A percentile compares a stretch with the other conserved stretches of the same genome.
These are phyloP conservation scores for Penicillium brasilianum DNA, from an alignment of 2,329 filamentous ascomycete genomes.

Conservation along the genomic window DNA sequence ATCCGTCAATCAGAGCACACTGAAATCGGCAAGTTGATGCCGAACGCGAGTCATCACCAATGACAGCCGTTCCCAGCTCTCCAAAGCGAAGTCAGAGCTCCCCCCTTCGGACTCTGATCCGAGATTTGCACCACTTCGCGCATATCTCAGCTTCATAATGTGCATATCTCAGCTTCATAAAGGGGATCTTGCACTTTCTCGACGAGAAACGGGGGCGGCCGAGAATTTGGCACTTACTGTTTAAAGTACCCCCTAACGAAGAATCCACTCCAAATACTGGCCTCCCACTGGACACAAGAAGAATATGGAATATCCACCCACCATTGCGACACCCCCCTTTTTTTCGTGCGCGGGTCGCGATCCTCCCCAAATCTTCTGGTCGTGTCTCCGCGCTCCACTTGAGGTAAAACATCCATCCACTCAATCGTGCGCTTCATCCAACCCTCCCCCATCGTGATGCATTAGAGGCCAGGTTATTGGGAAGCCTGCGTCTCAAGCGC, in stretches of 20 bases:
- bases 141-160: not conserved
- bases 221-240: not conserved
- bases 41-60: not conserved
- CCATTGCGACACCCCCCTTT: not conserved
- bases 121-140: not conserved
- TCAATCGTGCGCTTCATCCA: not conserved
- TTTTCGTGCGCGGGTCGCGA: slow-evolving; percentile 1
- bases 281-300: not conserved
- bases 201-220: not conserved
- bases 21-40: slow-evolving; percentile 3
- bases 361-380: slow-evolving; percentile 1
- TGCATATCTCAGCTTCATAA: not conserved
- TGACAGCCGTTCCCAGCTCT: not conserved
- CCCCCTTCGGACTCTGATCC: not conserved
- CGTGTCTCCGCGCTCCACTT: not conserved
- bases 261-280: not conserved
- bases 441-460: not conserved
- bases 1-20: not conserved
- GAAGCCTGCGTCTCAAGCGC: not conserved
- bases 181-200: too few species aligned
- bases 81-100: not conserved
- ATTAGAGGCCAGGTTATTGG: not conserved
- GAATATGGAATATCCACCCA: not conserved
- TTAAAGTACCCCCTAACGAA: slow-evolving; percentile 1
- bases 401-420: not conserved